phyloP scores from a whole-genome alignment of 257 asterid species.

The Jaltomata sinuosa region DNA sequence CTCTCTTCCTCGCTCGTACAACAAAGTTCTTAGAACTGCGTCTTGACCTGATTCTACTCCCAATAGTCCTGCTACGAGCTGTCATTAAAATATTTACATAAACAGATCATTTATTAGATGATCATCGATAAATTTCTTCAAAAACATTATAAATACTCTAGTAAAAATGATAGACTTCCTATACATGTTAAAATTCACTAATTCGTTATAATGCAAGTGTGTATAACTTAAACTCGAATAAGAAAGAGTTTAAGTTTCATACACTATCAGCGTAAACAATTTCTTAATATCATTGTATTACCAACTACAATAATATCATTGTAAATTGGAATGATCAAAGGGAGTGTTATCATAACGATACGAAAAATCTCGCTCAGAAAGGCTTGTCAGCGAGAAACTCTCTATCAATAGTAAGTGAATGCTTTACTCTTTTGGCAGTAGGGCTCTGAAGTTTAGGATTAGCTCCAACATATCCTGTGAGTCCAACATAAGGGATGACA shows the following conservation, averaged over 20 bases:
- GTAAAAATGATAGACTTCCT: not conserved
- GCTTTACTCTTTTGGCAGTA: slow-evolving; percentile 45
- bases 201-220: too few relatives aligned
- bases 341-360: not conserved
- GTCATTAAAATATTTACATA: not conserved
- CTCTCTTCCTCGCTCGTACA: slow-evolving; percentile 28
- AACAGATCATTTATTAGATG: not conserved
- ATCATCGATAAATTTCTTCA: too few relatives aligned
- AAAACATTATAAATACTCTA: not conserved
- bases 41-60: slow-evolving; percentile 76
- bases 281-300: too few relatives aligned
- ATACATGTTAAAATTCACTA: not conserved
- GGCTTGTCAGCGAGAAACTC: too few relatives aligned
- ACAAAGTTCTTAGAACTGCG: slow-evolving; percentile 41
- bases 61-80: slow-evolving; percentile 57
- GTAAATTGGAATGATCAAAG: not conserved
- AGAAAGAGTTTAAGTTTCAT: too few relatives aligned
- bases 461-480: slow-evolving; percentile 90
- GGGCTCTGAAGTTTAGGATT: slow-evolving; percentile 51
- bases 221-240: too few relatives aligned
- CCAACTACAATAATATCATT: not conserved
- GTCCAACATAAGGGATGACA: slow-evolving; percentile 79
- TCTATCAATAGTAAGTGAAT: too few relatives aligned
- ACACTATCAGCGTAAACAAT: too few relatives aligned
- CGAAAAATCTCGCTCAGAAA: too few relatives aligned